Evolutionary conservation across 345 rosid genomes (phyloP).

Genomic region (Kandelia obovata): DNA sequence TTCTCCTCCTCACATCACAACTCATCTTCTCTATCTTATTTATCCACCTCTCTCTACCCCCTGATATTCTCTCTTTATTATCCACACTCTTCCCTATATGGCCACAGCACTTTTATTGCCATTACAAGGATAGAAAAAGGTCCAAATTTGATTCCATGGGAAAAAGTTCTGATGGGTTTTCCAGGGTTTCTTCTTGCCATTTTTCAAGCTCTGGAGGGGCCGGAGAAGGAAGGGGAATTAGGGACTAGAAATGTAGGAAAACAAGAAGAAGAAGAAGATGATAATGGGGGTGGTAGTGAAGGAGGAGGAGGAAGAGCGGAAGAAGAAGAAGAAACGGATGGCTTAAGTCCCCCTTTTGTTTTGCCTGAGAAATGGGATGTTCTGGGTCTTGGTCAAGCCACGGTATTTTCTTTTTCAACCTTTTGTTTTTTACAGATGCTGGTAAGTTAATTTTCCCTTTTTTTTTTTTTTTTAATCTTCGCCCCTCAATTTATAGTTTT

Average conservation of each 20-base stretch:
- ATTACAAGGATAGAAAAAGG: conserved; percentile 13
- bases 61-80: conserved; percentile 35
- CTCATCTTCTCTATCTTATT: background rate
- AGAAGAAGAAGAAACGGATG: conserved; percentile 28
- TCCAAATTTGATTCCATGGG: conserved; percentile 34
- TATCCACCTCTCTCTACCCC: conserved; percentile 30
- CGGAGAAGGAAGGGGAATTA: conserved; percentile 23
- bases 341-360: conserved; percentile 23
- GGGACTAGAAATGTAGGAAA: conserved; percentile 32
- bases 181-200: conserved; percentile 24
- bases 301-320: conserved; percentile 18
- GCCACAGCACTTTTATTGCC: conserved; percentile 21
- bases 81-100: conserved; percentile 27
- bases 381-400: conserved; percentile 95
- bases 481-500: background rate
- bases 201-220: conserved; percentile 22
- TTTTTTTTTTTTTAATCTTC: too few relatives aligned
- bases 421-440: background rate
- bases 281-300: conserved; percentile 24
- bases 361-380: conserved; percentile 89
- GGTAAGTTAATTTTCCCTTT: background rate
- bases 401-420: conserved; percentile 40
- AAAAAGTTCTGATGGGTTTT: conserved; percentile 23
- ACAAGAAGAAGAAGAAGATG: conserved; percentile 20
- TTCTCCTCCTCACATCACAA: conserved; percentile 20